Evolutionary conservation across 2,329 filamentous ascomycete species (phyloP), one percentile per base, ranked within the genome.

Genomic region (Cadophora sp.): DNA sequence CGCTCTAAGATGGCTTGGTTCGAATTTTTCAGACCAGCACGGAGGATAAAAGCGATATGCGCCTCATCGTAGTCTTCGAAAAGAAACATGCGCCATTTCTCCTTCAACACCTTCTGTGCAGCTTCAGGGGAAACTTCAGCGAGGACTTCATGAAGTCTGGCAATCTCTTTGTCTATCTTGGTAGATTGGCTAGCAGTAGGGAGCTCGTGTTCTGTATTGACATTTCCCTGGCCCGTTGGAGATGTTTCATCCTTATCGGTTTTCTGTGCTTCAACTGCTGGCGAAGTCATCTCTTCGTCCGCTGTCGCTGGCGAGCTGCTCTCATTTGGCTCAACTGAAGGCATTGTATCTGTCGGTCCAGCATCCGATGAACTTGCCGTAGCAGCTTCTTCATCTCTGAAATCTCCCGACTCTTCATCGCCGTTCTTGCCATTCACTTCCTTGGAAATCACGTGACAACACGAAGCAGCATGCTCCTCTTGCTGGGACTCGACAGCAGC

Each of bases 1-100:
- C 68, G 69, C 2, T 73, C 65, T 2, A 76, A n/a, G 48, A 76
- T 60, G 30, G 47, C 53, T 4, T 22, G 27, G 18, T 48, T 70
- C 7, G 71, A 64, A 48, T 76, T 76, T 51, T 76, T 73, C 6
- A 77, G 58, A 11, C 72, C 69, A 27, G 73, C 73, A 20, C 74
- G 68, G 4, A 76, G 56, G 11, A 76, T 61, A 53, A 72, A 76
- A 13, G 70, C 66, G 11, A 76, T 60, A 62, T 76, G 74, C 4
- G 67, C 64, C 30, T 73, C 68, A 24, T 71, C 66, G 16, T 68
- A 65, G 9, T 47, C 62, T 5, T 67, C 65, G 45, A 76, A 76
- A 4, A 76, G 51, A 24, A 73, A 72, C 22, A 47, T 55, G 43
- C 69, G 64, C 72, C 71, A 74, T 4, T 71, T 50, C 22, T 73